These are phyloP conservation scores for Colletotrichum musicola DNA, from an alignment of 2,329 filamentous ascomycete genomes.

Conservation along the genomic window DNA sequence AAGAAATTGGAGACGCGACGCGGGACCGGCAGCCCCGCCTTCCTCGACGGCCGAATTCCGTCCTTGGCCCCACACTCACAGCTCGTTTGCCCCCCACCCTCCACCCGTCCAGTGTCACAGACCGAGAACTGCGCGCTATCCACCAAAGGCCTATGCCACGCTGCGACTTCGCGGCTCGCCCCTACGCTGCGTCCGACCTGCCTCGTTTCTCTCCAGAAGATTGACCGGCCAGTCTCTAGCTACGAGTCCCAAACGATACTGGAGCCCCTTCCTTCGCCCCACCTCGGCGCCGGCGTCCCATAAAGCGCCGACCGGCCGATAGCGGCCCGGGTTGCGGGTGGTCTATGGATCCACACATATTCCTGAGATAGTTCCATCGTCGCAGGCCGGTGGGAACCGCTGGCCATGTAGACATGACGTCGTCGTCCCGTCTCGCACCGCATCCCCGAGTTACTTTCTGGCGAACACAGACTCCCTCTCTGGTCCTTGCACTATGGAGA, in stretches of 20 bases:
- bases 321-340: conserved; percentile 1
- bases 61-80: background rate
- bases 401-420: conserved; percentile 31
- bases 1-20: too few relatives aligned
- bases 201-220: background rate
- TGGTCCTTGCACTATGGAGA: background rate
- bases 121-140: background rate
- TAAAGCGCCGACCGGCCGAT: conserved; percentile 30
- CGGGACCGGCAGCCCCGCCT: background rate
- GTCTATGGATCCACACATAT: background rate
- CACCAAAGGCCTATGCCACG: background rate
- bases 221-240: background rate
- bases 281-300: conserved; percentile 26
- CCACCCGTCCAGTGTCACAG: background rate
- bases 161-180: conserved; percentile 30
- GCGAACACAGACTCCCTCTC: conserved; percentile 16
- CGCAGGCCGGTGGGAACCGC: conserved; percentile 22
- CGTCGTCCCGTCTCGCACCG: conserved; percentile 12
- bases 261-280: background rate
- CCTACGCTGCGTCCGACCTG: conserved; percentile 27
- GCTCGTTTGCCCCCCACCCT: background rate
- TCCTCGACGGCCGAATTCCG: conserved; percentile 35
- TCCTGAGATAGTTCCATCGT: background rate
- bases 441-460: conserved; percentile 27
- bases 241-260: background rate